Base-by-base conservation (phyloP, 2,329 filamentous ascomycete species). In the Pseudogymnoascus verrucosus region DNA sequence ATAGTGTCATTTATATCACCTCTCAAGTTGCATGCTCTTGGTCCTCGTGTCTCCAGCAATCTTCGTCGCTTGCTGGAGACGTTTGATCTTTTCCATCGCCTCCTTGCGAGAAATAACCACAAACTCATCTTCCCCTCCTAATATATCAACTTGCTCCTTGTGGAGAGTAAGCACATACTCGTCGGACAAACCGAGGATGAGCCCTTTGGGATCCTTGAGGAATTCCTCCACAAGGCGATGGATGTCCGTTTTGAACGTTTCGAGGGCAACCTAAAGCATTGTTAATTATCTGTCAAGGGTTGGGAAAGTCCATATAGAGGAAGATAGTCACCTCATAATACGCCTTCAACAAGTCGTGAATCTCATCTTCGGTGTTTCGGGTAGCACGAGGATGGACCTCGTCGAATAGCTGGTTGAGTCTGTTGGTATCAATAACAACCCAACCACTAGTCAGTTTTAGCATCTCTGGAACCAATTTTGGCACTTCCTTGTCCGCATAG, bases 281-380 rank as follows among this genome's bases (percentile, higher is more conserved):
- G 59, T 66, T 61, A 69, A 57, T 4, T 10, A 16, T 42, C n/a
- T 11, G 16, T 21, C 40, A 14, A 5, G 31, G n/a, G 28, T 44
- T 8, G 51, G 2, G 10, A 34, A 26, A 8, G 6, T 40, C 21
- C 7, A 16, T 3, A 10, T n/a, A 42, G 31, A 28, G 21, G 11
- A 16, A 54, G 67, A 34, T 69, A 42, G 7, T 23, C 19, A 76
- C 74, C 68, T 76, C 67, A 42, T 77, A 77, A 16, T 77, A 77
- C 0, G 74, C 73, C 34, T 73, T 75, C 8, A 77, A 66, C 1
- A 75, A 65, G 34, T 77, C 75, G 31, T 77, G 75, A 0, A 77
- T 71, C 14, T 75, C 73, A 4, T 73, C 47, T 8, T 71, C 63
- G 61, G 73, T 74, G 39, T 74, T 76, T 6, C 70, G 65, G 64